Base-by-base conservation (phyloP, 176 grass and related monocot genomes). In the Avena atlantica region DNA sequence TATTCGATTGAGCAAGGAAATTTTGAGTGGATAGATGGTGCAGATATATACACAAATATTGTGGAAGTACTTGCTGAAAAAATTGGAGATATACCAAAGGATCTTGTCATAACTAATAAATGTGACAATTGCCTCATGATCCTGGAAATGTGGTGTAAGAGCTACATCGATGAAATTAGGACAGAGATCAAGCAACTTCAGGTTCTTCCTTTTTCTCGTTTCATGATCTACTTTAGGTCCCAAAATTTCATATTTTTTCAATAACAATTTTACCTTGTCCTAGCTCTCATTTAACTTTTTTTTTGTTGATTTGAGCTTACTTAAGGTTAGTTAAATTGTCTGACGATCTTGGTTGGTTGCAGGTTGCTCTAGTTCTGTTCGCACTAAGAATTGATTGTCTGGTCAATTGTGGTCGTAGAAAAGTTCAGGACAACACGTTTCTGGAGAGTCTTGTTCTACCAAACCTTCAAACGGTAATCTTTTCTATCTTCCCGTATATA, bases 141-240 rank as follows among this genome's bases (percentile, higher is more conserved):
- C 24, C 6, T 78, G 14, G 74, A 78, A 20, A 78, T 56, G 51
- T 78, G 74, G 74, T 78, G 50, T 15, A 78, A 78, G 51, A 57
- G 25, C 51, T 78, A 19, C 74, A 57, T 78, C 9, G 74, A 78
- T 57, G 15, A 78, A 55, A 78, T 78, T 57, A 57, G 0, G 27
- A 57, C 25, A 11, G 50, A 57, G 9, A 11, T 78, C 15, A 78
- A 57, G 25, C 74, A 78, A 36, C 50, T 78, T 78, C 74, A 78
- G 74, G 74, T 57, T 57, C 74, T 78, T 29, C 49, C 45, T 74
- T 65, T 31, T 31, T 29, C 61, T 65, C 13, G 5, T 7, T 66
- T 57, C 23, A 19, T 29, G 13, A 36, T 31, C 14, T 78, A 78
- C 51, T 57, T 20, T 37, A 12, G 51, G 4, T 57, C 51, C 25